Conservation (phyloP, 2,329 filamentous ascomycete species). For the Microdochium nivale region DNA sequence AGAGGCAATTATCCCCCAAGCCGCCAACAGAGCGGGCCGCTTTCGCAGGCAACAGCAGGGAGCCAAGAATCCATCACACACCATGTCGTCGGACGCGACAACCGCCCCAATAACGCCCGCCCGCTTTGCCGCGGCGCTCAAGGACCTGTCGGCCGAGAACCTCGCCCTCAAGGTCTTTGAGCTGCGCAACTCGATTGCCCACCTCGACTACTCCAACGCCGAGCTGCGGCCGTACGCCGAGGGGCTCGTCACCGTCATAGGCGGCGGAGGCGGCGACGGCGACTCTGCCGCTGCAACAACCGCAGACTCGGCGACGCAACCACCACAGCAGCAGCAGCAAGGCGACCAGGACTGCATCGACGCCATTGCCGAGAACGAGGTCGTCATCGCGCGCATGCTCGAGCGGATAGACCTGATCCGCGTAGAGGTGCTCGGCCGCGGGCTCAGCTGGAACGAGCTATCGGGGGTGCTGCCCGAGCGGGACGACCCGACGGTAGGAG, state of each 20-base stretch:
- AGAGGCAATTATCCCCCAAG: too few relatives aligned
- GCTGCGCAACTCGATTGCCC: conserved; percentile 64
- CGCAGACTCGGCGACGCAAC: conserved; percentile 4
- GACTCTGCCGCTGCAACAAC: conserved; percentile 18
- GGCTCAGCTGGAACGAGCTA: conserved; percentile 37
- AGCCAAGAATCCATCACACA: conserved; percentile 2
- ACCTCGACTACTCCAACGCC: conserved; percentile 66
- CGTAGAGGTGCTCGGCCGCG: conserved; percentile 53
- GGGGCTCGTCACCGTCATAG: background rate
- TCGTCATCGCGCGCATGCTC: conserved; percentile 59
- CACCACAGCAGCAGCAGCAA: conserved; percentile 13
- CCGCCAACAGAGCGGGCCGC: too few relatives aligned
- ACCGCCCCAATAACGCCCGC: conserved; percentile 47
- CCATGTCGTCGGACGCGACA: conserved; percentile 52
- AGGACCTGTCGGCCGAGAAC: conserved; percentile 54
- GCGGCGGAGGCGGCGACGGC: conserved; percentile 17
- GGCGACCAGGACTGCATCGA: conserved; percentile 66
- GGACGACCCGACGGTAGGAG: background rate
- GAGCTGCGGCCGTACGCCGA: conserved; percentile 63
- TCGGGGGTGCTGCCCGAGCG: background rate
- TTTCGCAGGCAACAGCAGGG: background rate
- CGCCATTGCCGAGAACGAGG: conserved; percentile 64
- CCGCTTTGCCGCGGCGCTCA: conserved; percentile 59
- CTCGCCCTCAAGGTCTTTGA: conserved; percentile 70
- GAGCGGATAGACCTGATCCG: conserved; percentile 56